These are phyloP conservation scores for Torulaspora microellipsoides DNA, from an alignment of 805 yeast genomes.

Conservation along the genomic window DNA sequence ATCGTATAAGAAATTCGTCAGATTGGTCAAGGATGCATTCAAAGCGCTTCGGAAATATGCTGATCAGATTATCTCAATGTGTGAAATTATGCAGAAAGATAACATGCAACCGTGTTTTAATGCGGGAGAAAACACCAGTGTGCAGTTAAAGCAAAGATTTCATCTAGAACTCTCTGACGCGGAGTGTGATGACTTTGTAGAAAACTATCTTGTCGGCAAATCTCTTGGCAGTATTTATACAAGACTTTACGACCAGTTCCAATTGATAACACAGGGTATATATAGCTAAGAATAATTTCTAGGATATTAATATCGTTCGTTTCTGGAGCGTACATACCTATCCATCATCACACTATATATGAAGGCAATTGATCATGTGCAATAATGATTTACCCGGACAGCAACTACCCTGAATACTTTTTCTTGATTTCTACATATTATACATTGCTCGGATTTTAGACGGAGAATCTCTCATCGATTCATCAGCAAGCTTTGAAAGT, in stretches of 20 bases:
- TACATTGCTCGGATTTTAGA: too few species aligned
- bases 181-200: conserved; percentile 69
- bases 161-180: conserved; percentile 69
- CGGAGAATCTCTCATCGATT: too few species aligned
- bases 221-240: conserved; percentile 88
- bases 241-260: conserved; percentile 90
- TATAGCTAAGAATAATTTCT: conserved; percentile 45
- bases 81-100: conserved; percentile 91
- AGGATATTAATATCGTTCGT: too few species aligned
- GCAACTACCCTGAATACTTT: too few species aligned
- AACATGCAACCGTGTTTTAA: conserved; percentile 88
- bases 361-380: too few species aligned
- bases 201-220: conserved; percentile 65
- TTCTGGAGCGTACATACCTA: too few species aligned
- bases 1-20: conserved; percentile 55
- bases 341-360: too few species aligned
- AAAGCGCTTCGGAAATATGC: conserved; percentile 65
- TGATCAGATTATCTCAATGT: conserved; percentile 72
- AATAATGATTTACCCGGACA: too few species aligned
- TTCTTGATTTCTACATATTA: too few species aligned
- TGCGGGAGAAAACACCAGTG: conserved; percentile 79
- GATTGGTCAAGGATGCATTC: conserved; percentile 68
- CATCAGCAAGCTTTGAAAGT: too few species aligned
- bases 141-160: conserved; percentile 72
- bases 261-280: conserved; percentile 90